Evolutionary conservation across 2,329 filamentous ascomycete species (phyloP), one percentile per base, ranked within the genome.

Genomic region (Coniochaeta ligniaria): DNA sequence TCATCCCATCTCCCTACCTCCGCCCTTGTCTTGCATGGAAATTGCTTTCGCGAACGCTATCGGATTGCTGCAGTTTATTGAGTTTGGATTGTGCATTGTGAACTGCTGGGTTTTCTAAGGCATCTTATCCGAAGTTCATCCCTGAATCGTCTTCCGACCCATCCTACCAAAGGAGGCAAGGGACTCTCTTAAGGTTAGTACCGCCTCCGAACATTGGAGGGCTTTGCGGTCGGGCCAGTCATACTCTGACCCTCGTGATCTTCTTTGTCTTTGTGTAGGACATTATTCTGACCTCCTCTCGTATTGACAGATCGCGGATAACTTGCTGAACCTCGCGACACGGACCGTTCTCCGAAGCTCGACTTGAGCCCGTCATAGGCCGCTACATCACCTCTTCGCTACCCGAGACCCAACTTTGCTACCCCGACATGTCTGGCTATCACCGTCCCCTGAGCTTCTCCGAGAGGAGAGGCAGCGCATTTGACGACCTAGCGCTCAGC

Each of bases 401-500:
- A 38, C 33, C 26, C 22, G 12, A 36, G 54, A 36, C n/a, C 20
- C 2, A 12, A 17, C 24, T 17, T 12, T n/a, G 6, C 20, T 17
- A 11, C 12, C 31, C 47, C 60, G 60, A 59, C 28, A 81, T 81
- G 78, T 71, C 74, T 61, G 72, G 73, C 50, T 80, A 80, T 64
- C 70, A 73, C 58, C 77, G 78, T 68, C 80, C 83, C 38, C 74
- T 83, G 65, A 84, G 84, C 72, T 83, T 88, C 67, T 85, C 84
- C 9, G 83, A 85, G 69, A 76, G 85, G 68, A 78, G 85, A 72
- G 83, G 83, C 62, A 87, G 83, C 67, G 73, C 79, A 61, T 77
- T 84, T 58, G 77, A 87, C 61, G 84, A 86, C 47, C 71, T 87
- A 65, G 80, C 78, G 17, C 76, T 88, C 63, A 78, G 78, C 63